Conservation (phyloP, 176 grass and related monocot species). For the Eremochloa ophiuroides region DNA sequence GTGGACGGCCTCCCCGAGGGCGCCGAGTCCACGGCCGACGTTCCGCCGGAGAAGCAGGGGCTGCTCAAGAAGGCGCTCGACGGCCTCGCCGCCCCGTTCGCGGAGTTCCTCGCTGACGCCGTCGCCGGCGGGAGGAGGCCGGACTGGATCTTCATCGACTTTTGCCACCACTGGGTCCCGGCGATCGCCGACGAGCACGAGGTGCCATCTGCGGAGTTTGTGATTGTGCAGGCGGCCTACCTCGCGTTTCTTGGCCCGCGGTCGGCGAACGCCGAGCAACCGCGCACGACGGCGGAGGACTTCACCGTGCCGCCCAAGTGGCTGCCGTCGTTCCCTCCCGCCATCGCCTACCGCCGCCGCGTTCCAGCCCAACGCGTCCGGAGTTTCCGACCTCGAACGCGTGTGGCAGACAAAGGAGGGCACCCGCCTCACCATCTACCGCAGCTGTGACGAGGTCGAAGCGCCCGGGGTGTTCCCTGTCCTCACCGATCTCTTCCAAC, state of each 20-base stretch:
- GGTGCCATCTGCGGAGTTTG: slow-evolving; percentile 28
- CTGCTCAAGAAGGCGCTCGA: slow-evolving; percentile 49
- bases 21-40: slow-evolving; percentile 49
- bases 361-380: not conserved
- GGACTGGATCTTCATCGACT: slow-evolving; percentile 49
- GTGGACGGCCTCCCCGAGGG: slow-evolving; percentile 8
- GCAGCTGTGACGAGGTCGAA: slow-evolving; percentile 45
- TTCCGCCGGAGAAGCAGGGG: slow-evolving; percentile 16
- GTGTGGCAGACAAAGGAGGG: not conserved
- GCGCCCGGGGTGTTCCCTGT: slow-evolving; percentile 4
- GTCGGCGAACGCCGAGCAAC: not conserved
- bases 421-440: slow-evolving; percentile 22
- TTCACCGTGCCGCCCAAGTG: slow-evolving; percentile 37
- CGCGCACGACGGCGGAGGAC: not conserved
- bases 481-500: slow-evolving; percentile 18
- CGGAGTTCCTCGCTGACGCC: not conserved
- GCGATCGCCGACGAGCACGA: slow-evolving; percentile 10
- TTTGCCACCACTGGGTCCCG: slow-evolving; percentile 25
- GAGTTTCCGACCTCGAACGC: not conserved
- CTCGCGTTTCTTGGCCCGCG: slow-evolving; percentile 30
- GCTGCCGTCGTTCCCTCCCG: slow-evolving; percentile 21
- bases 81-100: slow-evolving; percentile 29
- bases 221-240: not conserved
- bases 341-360: slow-evolving; percentile 10
- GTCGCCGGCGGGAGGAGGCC: not conserved